These are phyloP conservation scores for Nannochloropsis oceanica DNA, from an alignment of 108 stramenopile genomes.

Conservation along the genomic window DNA sequence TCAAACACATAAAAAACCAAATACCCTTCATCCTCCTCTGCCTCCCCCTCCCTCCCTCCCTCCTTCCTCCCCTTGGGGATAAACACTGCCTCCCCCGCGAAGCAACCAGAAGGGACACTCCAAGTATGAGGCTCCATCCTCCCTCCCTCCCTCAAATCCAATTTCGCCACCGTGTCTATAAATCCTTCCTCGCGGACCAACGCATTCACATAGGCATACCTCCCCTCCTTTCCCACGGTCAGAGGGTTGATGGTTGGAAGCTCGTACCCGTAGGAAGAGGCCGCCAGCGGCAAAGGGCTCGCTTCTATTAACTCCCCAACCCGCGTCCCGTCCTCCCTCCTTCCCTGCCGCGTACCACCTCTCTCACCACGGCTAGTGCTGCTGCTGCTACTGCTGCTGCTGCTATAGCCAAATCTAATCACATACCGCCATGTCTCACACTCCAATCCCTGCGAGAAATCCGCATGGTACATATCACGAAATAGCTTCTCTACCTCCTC, in stretches of 20 bases:
- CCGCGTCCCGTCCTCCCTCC: not conserved
- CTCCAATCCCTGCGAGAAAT: not conserved
- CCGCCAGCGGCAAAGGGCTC: not conserved
- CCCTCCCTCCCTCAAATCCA: slow-evolving; percentile 4
- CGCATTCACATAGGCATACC: not conserved
- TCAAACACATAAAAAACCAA: slow-evolving; percentile 7
- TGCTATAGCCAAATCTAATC: not conserved
- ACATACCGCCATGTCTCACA: not conserved
- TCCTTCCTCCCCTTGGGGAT: slow-evolving; percentile 1
- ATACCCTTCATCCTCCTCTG: slow-evolving; percentile 10
- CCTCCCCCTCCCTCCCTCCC: not conserved
- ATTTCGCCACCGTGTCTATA: not conserved
- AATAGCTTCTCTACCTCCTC: not conserved
- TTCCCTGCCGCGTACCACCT: not conserved
- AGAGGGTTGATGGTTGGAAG: not conserved
- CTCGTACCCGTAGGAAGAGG: not conserved
- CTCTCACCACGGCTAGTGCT: not conserved
- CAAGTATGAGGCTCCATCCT: not conserved
- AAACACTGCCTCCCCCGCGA: slow-evolving; percentile 8
- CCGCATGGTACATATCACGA: not conserved
- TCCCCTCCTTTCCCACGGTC: not conserved
- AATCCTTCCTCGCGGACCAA: not conserved
- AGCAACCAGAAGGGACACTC: not conserved
- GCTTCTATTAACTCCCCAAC: not conserved
- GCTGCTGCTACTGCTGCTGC: too few species aligned